These are phyloP conservation scores for Fragosphaeria purpurea DNA, from an alignment of 2,329 filamentous ascomycete species.

Conservation along the genomic window DNA sequence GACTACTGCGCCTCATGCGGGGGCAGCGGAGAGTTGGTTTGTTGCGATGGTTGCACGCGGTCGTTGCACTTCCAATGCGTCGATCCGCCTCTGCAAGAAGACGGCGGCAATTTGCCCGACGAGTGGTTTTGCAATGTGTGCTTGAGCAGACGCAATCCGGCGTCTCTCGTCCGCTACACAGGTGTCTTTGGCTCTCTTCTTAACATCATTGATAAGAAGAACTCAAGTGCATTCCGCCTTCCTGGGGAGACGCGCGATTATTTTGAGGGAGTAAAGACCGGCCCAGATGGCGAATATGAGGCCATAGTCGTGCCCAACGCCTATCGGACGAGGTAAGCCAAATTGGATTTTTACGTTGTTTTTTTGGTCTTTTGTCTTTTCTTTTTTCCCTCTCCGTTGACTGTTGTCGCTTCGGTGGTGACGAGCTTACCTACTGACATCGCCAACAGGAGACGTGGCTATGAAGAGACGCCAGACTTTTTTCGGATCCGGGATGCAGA, in stretches of 20 bases:
- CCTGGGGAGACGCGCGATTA: constrained; percentile 61
- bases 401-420: too few relatives aligned
- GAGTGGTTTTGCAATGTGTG: constrained; percentile 83
- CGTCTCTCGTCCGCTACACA: constrained; percentile 34
- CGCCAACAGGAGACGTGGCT: constrained; percentile 29
- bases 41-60: constrained; percentile 84
- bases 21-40: constrained; percentile 74
- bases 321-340: constrained; percentile 4
- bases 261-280: constrained; percentile 72
- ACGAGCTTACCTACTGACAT: not conserved
- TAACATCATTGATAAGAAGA: constrained; percentile 54
- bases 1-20: constrained; percentile 84
- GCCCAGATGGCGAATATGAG: constrained; percentile 70
- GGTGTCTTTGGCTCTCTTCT: constrained; percentile 55
- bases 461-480: constrained; percentile 57
- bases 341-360: not conserved
- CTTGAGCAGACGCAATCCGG: constrained; percentile 38
- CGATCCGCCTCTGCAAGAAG: constrained; percentile 64
- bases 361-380: not conserved
- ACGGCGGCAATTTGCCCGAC: constrained; percentile 47
- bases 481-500: constrained; percentile 61
- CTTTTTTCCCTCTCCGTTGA: not conserved
- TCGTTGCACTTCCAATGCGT: constrained; percentile 87
- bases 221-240: constrained; percentile 62
- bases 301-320: constrained; percentile 40